Evolutionary conservation across 306 rosid species (phyloP).

Genomic region (Bauhinia variegata): DNA sequence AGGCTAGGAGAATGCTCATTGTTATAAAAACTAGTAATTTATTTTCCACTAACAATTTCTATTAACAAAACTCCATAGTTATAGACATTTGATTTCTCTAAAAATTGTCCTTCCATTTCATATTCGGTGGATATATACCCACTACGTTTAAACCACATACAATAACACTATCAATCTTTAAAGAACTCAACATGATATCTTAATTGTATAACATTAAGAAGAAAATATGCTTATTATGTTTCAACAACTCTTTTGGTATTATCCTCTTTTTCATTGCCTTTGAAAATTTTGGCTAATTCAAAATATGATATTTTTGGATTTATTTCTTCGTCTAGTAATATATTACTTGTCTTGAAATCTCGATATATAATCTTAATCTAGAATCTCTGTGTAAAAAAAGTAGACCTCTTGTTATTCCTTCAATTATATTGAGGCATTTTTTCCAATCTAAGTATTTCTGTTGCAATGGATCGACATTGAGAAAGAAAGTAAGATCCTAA

Average conservation of each 20-base stretch:
- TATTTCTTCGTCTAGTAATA: slow-evolving; percentile 38
- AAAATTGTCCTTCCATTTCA: slow-evolving; percentile 44
- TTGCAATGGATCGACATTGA: slow-evolving; percentile 30
- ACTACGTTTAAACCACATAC: slow-evolving; percentile 11
- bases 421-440: slow-evolving; percentile 37
- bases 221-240: slow-evolving; percentile 38
- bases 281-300: slow-evolving; percentile 42
- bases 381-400: slow-evolving; percentile 46
- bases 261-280: slow-evolving; percentile 29
- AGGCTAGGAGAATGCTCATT: slow-evolving; percentile 38
- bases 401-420: slow-evolving; percentile 39
- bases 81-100: slow-evolving; percentile 39
- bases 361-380: slow-evolving; percentile 43
- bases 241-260: slow-evolving; percentile 46
- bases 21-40: slow-evolving; percentile 38
- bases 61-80: slow-evolving; percentile 43
- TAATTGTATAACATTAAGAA: background rate
- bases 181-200: no score
- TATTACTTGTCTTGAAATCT: slow-evolving; percentile 46
- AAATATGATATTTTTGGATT: slow-evolving; percentile 45
- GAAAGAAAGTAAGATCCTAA: background rate
- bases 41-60: slow-evolving; percentile 43
- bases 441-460: slow-evolving; percentile 36
- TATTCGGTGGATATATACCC: slow-evolving; percentile 43
- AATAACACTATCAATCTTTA: no score